Percentiles rank a stretch among this genome's conserved stretches.
Conservation (phyloP, 106 monocot genomes). For the Allium sativum region DNA sequence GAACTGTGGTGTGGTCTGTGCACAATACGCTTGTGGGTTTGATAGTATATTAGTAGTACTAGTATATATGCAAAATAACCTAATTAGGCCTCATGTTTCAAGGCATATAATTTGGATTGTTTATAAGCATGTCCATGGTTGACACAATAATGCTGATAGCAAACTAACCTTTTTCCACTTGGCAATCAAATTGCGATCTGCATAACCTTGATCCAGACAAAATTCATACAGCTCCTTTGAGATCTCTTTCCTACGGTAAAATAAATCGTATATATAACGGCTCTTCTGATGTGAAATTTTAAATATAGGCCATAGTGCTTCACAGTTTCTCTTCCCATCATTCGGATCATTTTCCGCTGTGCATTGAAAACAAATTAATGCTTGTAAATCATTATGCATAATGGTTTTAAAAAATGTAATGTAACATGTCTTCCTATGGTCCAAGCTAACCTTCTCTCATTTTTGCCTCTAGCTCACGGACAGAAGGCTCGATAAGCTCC, state of each 20-base stretch:
- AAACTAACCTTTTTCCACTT: constrained; percentile 89
- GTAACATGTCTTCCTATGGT: too few species aligned
- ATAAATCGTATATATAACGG: constrained; percentile 82
- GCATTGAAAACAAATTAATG: background rate
- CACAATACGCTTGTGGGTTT: too few species aligned
- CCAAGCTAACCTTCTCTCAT: constrained; percentile 79
- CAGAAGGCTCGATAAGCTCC: constrained; percentile 89
- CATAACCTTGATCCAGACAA: constrained; percentile 83
- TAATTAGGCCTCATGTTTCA: too few species aligned
- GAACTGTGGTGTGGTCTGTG: too few species aligned
- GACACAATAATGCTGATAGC: too few species aligned
- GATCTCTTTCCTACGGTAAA: constrained; percentile 81
- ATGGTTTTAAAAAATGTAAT: background rate
- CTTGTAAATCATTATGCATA: background rate
- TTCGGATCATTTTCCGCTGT: constrained; percentile 93
- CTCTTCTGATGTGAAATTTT: constrained; percentile 76
- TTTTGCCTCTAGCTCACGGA: constrained; percentile 80
- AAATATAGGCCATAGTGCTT: constrained; percentile 85
- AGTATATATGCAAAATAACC: too few species aligned
- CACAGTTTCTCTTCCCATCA: constrained; percentile 93
- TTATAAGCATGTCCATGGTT: too few species aligned
- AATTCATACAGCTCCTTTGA: constrained; percentile 82
- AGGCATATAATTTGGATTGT: too few species aligned
- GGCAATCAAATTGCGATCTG: constrained; percentile 81
- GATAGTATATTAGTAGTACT: too few species aligned